Evolutionary conservation across 1,284 basidiomycete genomes (phyloP).

Genomic region (Porogramme epimiltina): DNA sequence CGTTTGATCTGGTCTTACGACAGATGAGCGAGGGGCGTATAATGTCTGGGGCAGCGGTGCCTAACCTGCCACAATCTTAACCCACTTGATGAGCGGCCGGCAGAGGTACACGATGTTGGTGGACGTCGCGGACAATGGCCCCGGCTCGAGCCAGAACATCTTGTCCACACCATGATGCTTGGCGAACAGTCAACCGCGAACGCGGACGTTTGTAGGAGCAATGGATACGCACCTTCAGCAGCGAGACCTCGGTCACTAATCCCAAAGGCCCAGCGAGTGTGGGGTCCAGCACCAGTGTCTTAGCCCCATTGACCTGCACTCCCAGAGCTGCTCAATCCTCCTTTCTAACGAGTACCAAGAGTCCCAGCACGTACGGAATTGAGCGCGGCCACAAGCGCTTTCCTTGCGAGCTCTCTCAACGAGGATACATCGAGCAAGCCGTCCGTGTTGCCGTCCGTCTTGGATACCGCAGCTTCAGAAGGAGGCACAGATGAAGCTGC

Average conservation of each 20-base stretch:
- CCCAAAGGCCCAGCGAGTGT: slow-evolving; percentile 90
- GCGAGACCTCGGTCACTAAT: slow-evolving; percentile 88
- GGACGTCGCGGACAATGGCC: slow-evolving; percentile 81
- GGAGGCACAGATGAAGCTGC: slow-evolving; percentile 29
- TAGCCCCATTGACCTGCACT: slow-evolving; percentile 84
- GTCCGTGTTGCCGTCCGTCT: slow-evolving; percentile 34
- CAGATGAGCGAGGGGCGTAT: slow-evolving; percentile 13
- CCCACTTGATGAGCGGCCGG: slow-evolving; percentile 82
- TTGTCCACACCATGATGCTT: slow-evolving; percentile 98
- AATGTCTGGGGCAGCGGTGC: slow-evolving; percentile 17
- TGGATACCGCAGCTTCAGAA: slow-evolving; percentile 27
- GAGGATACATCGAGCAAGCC: slow-evolving; percentile 65
- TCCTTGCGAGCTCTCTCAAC: slow-evolving; percentile 77
- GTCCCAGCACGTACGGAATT: slow-evolving; percentile 60
- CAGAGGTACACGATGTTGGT: slow-evolving; percentile 94
- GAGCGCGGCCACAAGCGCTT: slow-evolving; percentile 76
- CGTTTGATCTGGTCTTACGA: slow-evolving; percentile 85
- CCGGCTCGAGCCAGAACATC: slow-evolving; percentile 98
- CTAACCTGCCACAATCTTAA: slow-evolving; percentile 90
- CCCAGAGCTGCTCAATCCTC: no score
- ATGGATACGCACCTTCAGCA: slow-evolving; percentile 75
- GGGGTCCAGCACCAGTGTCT: slow-evolving; percentile 93
- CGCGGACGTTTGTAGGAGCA: background rate
- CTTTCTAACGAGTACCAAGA: slow-evolving; percentile 27
- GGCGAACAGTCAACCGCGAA: background rate